Base-by-base conservation (phyloP, 2,329 filamentous ascomycete species). In the Calycina marina region DNA sequence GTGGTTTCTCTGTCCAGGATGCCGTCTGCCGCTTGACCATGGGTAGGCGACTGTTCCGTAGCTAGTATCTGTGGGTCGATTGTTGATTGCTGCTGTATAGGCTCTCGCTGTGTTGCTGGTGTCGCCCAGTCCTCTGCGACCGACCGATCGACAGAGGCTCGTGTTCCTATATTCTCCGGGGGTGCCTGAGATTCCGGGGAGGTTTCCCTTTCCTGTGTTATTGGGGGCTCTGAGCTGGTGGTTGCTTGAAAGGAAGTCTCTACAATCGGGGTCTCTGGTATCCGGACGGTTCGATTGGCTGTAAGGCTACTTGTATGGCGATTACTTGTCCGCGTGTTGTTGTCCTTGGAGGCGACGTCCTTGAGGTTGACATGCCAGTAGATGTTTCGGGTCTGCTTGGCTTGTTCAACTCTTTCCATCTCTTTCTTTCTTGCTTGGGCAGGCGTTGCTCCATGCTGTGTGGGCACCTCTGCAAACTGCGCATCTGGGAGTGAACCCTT, bases 401-500 rank as follows among this genome's bases (percentile, higher is more conserved):
- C 37, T 36, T 42, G 35, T 41, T 45, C 40, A 1, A 46, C 39
- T 37, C 39, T 40, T 30, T 35, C 25, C 33, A 45, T 30, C 35
- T 48, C 45, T 28, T 43, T 47, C 35, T 36, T 45, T 36, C 38
- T 46, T 29, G 40, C 43, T n/a, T 38, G 32, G 43, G 38, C 43
- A 48, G 40, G 41, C 38, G 33, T 47, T 47, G 36, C 41, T 49
- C 43, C 36, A 47, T 40, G 40, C 43, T 20, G 42, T 45, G 28
- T 49, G 39, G 36, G 28, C 35, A 36, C 38, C 45, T 47, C 45
- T 45, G 33, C 36, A 49, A n/a, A 46, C 36, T 40, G 38, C 34
- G 25, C 38, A 49, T 41, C 29, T 34, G 18, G 43, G 42, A 15
- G 38, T 42, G 31, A 47, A 47, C 20, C 37, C 34, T 29, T 43